Conservation (phyloP, 164 flowering plant species). For the Brasenia schreberi region DNA sequence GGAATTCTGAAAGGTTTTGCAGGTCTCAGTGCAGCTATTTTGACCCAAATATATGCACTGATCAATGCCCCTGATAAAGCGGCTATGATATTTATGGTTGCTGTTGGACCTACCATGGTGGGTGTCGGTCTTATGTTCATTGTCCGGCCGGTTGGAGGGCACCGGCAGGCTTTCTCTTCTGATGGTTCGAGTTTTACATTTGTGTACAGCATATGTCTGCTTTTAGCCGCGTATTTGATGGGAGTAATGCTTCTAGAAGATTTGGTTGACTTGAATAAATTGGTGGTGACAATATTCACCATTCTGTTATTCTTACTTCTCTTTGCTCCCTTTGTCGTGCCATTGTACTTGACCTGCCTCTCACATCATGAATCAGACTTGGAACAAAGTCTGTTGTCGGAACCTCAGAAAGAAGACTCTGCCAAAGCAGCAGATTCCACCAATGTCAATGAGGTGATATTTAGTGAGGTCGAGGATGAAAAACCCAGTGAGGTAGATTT, state of each 20-base stretch:
- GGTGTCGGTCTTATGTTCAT: slow-evolving; percentile 69
- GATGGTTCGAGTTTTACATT: slow-evolving; percentile 64
- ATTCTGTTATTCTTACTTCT: slow-evolving; percentile 48
- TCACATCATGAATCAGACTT: slow-evolving; percentile 21
- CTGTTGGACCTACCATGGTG: slow-evolving; percentile 90
- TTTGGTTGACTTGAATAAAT: slow-evolving; percentile 45
- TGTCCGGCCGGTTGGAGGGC: slow-evolving; percentile 89
- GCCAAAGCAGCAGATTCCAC: slow-evolving; percentile 14
- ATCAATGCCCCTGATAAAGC: slow-evolving; percentile 66
- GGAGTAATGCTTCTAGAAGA: slow-evolving; percentile 93
- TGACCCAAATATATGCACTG: slow-evolving; percentile 30
- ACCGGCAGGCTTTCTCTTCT: slow-evolving; percentile 60
- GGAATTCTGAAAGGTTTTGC: slow-evolving; percentile 60
- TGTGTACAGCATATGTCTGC: slow-evolving; percentile 67
- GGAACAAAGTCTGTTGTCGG: slow-evolving; percentile 53
- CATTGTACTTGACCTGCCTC: slow-evolving; percentile 30
- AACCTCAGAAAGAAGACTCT: slow-evolving; percentile 28
- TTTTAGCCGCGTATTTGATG: slow-evolving; percentile 94
- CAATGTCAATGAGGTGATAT: slow-evolving; percentile 42
- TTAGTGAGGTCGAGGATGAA: slow-evolving; percentile 96
- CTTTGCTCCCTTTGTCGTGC: slow-evolving; percentile 57
- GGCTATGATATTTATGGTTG: slow-evolving; percentile 82
- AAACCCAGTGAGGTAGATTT: slow-evolving; percentile 67
- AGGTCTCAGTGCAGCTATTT: slow-evolving; percentile 48
- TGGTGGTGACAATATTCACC: slow-evolving; percentile 43